Percentiles rank a stretch among this genome's conserved stretches.
Evolutionary conservation across 805 yeast genomes (phyloP).

Genomic region (Candida orba): DNA sequence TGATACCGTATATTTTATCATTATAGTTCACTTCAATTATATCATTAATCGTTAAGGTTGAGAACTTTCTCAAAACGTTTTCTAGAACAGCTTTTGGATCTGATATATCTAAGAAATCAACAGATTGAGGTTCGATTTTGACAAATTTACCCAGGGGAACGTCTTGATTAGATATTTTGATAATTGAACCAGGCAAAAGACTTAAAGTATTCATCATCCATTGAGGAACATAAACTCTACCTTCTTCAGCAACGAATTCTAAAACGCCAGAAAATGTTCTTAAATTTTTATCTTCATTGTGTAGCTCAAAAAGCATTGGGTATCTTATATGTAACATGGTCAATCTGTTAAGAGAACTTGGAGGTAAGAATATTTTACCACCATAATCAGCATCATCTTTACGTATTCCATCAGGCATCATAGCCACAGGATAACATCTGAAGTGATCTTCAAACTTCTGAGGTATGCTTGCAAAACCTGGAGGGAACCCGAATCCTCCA

Average conservation of each 20-base stretch:
- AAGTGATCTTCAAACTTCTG: conserved; percentile 74
- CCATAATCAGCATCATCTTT: conserved; percentile 83
- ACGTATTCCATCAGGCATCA: conserved; percentile 67
- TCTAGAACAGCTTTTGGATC: conserved; percentile 97
- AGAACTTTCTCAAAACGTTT: conserved; percentile 82
- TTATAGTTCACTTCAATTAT: conserved; percentile 81
- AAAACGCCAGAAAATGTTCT: conserved; percentile 88
- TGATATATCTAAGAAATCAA: conserved; percentile 83
- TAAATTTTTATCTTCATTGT: conserved; percentile 52
- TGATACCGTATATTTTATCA: conserved; percentile 67
- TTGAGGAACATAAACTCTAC: conserved; percentile 87
- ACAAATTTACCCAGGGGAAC: conserved; percentile 84
- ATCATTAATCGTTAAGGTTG: conserved; percentile 80
- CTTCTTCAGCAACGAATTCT: conserved; percentile 96
- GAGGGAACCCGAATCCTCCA: conserved; percentile 15
- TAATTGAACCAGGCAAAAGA: conserved; percentile 71
- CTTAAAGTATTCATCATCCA: conserved; percentile 89
- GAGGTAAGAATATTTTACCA: conserved; percentile 93
- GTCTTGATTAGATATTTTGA: conserved; percentile 69
- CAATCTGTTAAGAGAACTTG: conserved; percentile 81
- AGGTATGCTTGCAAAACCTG: conserved; percentile 26
- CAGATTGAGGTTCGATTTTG: conserved; percentile 91
- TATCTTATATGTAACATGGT: conserved; percentile 89
- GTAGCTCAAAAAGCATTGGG: conserved; percentile 88
- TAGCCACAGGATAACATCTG: conserved; percentile 84